Percentiles rank a stretch among this genome's conserved stretches.
These are phyloP conservation scores for Ampelocalamus luodianensis DNA, from an alignment of 176 grass and related monocot species.

Conservation along the genomic window DNA sequence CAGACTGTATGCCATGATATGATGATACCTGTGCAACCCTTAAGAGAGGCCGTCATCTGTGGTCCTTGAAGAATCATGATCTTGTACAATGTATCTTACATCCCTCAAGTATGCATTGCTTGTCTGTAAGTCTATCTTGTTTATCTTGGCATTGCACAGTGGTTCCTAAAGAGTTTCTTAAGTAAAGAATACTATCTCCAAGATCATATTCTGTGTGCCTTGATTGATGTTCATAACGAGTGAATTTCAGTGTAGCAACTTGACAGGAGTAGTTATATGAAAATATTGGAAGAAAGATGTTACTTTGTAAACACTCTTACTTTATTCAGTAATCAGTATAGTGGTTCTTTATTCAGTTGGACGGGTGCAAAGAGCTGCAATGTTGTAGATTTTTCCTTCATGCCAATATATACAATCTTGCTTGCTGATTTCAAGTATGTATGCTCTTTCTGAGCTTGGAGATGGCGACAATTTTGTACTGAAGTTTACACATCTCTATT, in stretches of 20 bases:
- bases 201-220: neutral
- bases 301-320: neutral
- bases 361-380: neutral
- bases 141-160: neutral
- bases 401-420: neutral
- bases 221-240: neutral
- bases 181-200: neutral
- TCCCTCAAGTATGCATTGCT: neutral
- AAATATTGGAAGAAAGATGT: neutral
- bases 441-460: neutral
- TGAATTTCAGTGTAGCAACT: conserved; percentile 20
- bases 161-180: neutral
- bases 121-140: neutral
- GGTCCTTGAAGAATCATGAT: neutral
- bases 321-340: conserved; percentile 28
- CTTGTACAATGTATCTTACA: neutral
- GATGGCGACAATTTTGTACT: neutral
- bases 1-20: conserved; percentile 1
- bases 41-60: neutral
- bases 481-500: conserved; percentile 25
- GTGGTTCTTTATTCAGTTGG: neutral
- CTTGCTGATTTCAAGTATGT: neutral
- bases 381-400: conserved; percentile 33
- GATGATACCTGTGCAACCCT: conserved; percentile 2
- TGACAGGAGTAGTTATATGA: neutral